phyloP scores from a whole-genome alignment of 768 basidiomycete genomes.

The Tephrocybe sp. region DNA sequence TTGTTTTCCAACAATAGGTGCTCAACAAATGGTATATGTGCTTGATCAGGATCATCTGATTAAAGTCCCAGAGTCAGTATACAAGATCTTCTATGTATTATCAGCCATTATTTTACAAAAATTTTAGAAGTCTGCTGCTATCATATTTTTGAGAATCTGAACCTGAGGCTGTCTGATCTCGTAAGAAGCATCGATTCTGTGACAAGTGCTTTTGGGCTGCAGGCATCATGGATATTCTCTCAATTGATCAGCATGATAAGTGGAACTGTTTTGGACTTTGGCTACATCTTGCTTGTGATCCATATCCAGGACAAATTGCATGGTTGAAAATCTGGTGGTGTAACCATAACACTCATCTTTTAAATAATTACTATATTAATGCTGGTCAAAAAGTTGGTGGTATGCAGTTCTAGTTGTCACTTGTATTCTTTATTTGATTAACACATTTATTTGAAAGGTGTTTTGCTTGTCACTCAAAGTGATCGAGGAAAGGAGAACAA shows the following conservation, averaged over 20 bases:
- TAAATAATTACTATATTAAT: conserved; percentile 33
- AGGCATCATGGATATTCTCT: conserved; percentile 23
- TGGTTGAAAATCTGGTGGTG: conserved; percentile 44
- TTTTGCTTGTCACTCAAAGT: conserved; percentile 41
- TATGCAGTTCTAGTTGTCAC: conserved; percentile 7
- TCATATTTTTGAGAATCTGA: conserved; percentile 1
- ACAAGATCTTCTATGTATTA: no score
- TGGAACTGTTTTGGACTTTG: conserved; percentile 3
- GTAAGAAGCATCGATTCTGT: conserved; percentile 19
- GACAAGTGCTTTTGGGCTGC: conserved; percentile 33
- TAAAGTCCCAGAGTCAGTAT: no score
- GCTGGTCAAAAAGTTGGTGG: conserved; percentile 14
- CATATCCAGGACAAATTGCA: conserved; percentile 25
- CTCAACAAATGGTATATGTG: no score
- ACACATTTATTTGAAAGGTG: conserved; percentile 16
- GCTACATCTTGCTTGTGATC: conserved; percentile 33
- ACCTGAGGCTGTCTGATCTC: conserved; percentile 15
- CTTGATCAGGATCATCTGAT: no score
- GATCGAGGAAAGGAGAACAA: conserved; percentile 43
- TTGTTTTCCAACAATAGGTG: no score
- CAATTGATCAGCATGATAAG: conserved; percentile 35
- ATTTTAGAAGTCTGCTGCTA: background rate
- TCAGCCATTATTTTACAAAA: no score
- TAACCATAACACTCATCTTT: conserved; percentile 33
- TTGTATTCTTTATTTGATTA: background rate